These are phyloP conservation scores for Coniochaeta pulveracea DNA, from an alignment of 2,329 filamentous ascomycete species.

Conservation along the genomic window DNA sequence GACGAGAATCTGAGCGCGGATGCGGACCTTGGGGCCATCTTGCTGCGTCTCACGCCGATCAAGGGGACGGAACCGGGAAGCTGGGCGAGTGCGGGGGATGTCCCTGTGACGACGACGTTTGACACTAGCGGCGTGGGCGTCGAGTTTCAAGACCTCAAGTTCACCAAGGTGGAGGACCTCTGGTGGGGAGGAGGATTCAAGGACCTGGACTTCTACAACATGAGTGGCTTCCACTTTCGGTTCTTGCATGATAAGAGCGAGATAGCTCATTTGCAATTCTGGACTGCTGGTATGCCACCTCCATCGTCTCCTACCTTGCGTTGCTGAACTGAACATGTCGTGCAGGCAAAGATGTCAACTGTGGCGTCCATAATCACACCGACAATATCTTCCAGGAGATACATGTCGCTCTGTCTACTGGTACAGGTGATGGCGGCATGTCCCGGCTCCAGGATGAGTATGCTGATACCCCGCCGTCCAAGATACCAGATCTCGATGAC, in stretches of 20 bases:
- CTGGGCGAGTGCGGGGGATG: neutral
- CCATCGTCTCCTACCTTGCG: neutral
- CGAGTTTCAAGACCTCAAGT: neutral
- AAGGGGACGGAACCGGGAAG: neutral
- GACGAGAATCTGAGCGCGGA: neutral
- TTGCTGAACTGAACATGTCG: neutral
- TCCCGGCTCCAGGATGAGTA: conserved; percentile 2
- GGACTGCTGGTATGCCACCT: conserved; percentile 1
- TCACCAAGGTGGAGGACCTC: conserved; percentile 1
- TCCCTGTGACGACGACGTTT: neutral
- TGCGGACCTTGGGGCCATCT: neutral
- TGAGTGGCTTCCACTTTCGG: conserved; percentile 3
- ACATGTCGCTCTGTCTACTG: conserved; percentile 1
- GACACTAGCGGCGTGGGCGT: conserved; percentile 1
- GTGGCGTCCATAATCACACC: conserved; percentile 2
- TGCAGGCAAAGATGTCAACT: conserved; percentile 1
- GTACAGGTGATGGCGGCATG: conserved; percentile 1
- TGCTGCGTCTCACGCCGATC: conserved; percentile 1
- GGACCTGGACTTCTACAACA: conserved; percentile 3
- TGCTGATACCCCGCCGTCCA: neutral
- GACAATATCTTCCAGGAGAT: conserved; percentile 2
- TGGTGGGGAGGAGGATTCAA: conserved; percentile 3
- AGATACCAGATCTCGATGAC: neutral
- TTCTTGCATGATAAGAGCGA: conserved; percentile 2
- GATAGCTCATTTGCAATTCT: conserved; percentile 3